Base-by-base conservation (phyloP, 23 red algal species). In the Gracilaria gracilis region DNA sequence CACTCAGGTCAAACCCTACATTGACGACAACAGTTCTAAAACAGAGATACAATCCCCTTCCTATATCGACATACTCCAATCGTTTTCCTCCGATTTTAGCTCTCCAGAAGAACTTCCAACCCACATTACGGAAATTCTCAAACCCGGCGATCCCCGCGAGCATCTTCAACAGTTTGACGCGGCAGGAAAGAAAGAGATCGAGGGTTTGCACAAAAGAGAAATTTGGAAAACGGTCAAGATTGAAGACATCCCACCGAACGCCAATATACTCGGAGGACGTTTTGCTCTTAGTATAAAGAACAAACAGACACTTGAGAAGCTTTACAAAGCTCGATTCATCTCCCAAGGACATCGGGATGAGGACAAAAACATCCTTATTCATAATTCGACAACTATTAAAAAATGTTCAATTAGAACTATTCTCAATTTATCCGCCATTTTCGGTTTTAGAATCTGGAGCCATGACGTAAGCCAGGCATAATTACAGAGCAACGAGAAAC, bases 221-320 rank as follows among this genome's bases (percentile, higher is more conserved):
- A 58, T 15, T 58, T 58, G 54, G 23, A 58, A 58, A 20, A 58
- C 23, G 23, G 16, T 58, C 5, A 58, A 58, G 19, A 20, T n/a
- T n/a, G 54, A 78, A 31, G 73, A 78, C 7, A 48, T 78, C 15
- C 37, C 73, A 13, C 29, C 27, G 0, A 15, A 47, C 29, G 32
- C 27, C 0, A 49, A 78, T 48, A 14, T 78, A 9, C 73, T 78
- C 15, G 7, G 24, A 53, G 73, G 37, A 78, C 61, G 79, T 29
- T 62, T 83, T 50, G 79, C 53, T 83, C 79, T 59, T 36, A 58
- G 48, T 2, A 83, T 83, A 12, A 83, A 83, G 36, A 65, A 83
- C 57, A 83, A 83, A 35, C 28, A 36, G 1, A 83, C 79, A n/a
- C 48, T 24, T 4, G 57, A 83, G 27, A 12, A 83, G 51, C 24